These are phyloP conservation scores for Suillus occidentalis DNA, from an alignment of 768 basidiomycete genomes.

Conservation along the genomic window DNA sequence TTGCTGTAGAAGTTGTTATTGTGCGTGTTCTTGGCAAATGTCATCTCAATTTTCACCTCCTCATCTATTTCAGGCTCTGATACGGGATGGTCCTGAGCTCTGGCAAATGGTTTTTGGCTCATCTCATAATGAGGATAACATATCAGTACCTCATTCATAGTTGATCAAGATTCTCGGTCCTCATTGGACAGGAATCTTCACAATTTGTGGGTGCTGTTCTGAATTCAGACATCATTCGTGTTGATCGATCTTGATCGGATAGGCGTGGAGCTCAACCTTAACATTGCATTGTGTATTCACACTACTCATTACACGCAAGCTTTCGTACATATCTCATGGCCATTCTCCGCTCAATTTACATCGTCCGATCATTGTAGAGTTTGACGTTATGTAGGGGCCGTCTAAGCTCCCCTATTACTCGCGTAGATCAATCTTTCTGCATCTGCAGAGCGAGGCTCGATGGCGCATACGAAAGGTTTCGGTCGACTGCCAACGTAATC, in stretches of 20 bases:
- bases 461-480: conserved; percentile 25
- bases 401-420: conserved; percentile 1
- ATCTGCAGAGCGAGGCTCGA: conserved; percentile 17
- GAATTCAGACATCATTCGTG: background rate
- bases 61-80: conserved; percentile 53
- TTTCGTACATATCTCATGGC: background rate
- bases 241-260: background rate
- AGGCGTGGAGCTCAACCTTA: background rate
- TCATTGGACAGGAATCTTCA: background rate
- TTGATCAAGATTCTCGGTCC: background rate
- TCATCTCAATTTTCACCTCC: background rate
- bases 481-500: conserved; percentile 18
- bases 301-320: background rate
- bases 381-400: background rate
- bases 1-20: conserved; percentile 93
- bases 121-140: conserved; percentile 14
- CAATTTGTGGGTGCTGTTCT: background rate
- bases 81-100: conserved; percentile 77
- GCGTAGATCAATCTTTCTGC: conserved; percentile 18
- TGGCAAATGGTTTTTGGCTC: conserved; percentile 50
- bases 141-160: background rate
- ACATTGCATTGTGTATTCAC: background rate
- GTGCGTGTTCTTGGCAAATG: conserved; percentile 42
- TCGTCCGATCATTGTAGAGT: background rate
- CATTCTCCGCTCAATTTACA: conserved; percentile 6